phyloP scores from a whole-genome alignment of 2,329 filamentous ascomycete species.

The Colletotrichum eleusines region DNA sequence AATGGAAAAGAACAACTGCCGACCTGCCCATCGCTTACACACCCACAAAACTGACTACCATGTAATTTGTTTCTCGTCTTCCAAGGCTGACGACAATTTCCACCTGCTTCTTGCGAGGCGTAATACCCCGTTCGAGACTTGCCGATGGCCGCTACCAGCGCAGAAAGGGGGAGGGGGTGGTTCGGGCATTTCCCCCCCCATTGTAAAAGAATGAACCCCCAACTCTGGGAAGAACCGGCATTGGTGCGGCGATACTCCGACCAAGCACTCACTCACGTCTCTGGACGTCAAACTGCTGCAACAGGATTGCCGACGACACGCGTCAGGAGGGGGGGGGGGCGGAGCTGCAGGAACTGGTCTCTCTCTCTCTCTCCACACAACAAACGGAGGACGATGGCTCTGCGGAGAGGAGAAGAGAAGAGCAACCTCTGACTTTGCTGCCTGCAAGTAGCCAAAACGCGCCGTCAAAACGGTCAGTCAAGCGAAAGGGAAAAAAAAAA shows the following conservation, averaged over 20 bases:
- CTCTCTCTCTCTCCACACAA: too few relatives aligned
- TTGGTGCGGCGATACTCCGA: slow-evolving; percentile 2
- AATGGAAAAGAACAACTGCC: slow-evolving; percentile 31
- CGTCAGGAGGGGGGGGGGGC: not conserved
- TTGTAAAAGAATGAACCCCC: too few relatives aligned
- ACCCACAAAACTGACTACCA: not conserved
- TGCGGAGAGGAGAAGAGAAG: not conserved
- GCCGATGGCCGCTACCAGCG: not conserved
- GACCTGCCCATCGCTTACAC: slow-evolving; percentile 19
- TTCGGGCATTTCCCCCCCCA: not conserved
- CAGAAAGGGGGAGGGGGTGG: slow-evolving; percentile 8
- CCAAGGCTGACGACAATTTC: not conserved
- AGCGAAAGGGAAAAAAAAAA: too few relatives aligned
- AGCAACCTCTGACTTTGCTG: not conserved
- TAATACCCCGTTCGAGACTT: not conserved
- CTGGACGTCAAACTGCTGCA: slow-evolving; percentile 27
- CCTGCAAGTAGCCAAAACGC: slow-evolving; percentile 3
- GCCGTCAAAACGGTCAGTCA: slow-evolving; percentile 1
- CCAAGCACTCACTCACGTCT: too few relatives aligned
- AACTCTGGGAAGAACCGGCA: too few relatives aligned
- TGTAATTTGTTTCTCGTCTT: not conserved
- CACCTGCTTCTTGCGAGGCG: not conserved
- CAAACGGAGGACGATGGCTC: not conserved
- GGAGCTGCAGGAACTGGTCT: not conserved
- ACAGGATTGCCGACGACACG: slow-evolving; percentile 18